A percentile compares a stretch with the other conserved stretches of the same genome.
These are phyloP conservation scores for Botrytis squamosa DNA, from an alignment of 2,329 filamentous ascomycete genomes.

Conservation along the genomic window DNA sequence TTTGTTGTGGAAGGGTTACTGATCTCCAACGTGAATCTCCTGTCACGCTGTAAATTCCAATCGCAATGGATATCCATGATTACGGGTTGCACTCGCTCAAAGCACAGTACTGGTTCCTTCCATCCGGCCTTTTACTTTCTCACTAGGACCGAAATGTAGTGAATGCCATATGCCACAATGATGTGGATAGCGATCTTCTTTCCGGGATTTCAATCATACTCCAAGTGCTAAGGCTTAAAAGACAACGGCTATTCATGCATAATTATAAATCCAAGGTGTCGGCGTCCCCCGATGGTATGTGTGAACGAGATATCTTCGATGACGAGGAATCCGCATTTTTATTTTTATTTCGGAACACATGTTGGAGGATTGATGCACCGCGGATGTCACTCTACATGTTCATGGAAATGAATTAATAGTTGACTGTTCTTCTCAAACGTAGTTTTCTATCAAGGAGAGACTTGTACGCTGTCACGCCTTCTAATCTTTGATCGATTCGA, in stretches of 20 bases:
- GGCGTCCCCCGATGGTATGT: neutral
- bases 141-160: neutral
- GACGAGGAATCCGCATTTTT: neutral
- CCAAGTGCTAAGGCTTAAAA: neutral
- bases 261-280: neutral
- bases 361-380: neutral
- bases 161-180: neutral
- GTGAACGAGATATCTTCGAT: neutral
- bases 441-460: neutral
- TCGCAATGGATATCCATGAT: neutral
- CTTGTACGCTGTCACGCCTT: neutral
- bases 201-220: neutral
- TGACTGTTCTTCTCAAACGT: neutral
- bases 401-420: no score
- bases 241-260: neutral
- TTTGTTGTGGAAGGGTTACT: slow-evolving; percentile 26
- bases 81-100: neutral
- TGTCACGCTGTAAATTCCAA: neutral
- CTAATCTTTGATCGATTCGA: neutral
- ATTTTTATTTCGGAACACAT: neutral
- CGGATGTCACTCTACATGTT: neutral
- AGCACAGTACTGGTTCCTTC: neutral
- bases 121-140: neutral
- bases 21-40: no score
- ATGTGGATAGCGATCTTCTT: neutral